Base-by-base conservation (phyloP, 805 yeast species). In the Metschnikowia corniflorae region DNA sequence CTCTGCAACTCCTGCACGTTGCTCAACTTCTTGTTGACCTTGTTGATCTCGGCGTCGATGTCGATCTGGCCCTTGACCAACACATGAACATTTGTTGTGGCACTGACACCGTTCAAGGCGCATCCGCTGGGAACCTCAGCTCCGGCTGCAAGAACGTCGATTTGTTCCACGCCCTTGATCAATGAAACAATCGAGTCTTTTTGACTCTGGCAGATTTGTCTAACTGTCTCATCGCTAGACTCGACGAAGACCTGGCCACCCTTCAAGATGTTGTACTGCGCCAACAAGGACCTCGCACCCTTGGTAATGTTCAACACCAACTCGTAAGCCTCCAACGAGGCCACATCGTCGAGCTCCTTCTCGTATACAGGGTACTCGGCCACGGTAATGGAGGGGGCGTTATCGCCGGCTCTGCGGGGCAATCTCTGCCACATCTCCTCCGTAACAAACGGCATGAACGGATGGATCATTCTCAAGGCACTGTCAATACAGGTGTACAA, bases 351-450 rank as follows among this genome's bases (percentile, higher is more conserved):
- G 44, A 77, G 85, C 37, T 75, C 77, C 37, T 67, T 52, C 35
- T 69, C 68, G 61, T 70, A 82, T 37, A 63, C 75, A 39, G 98
- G 98, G 70, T 80, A 93, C 33, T 71, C 51, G 27, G 96, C 95
- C 57, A 78, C 77, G 34, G 80, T 80, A 60, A 93, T 87, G 15
- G 96, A 75, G 34, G 63, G 68, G 18, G 87, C 70, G 16, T 65
- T 64, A 53, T 86, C 96, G 36, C 79, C 68, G 6, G 77, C 74
- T 59, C 96, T 80, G 56, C 84, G 82, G 53, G 97, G 97, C 56
- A 93, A 71, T 67, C 97, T 86, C 71, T 93, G 98, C 97, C 97
- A 93, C 86, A 93, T 78, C 73, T 93, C 98, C 67, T 93, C 98
- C 31, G 97, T 82, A 50, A 93, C 71, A 60, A 78, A 93, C 26